phyloP scores from a whole-genome alignment of 1,284 basidiomycete species.

The Cystobasidium pallidum region DNA sequence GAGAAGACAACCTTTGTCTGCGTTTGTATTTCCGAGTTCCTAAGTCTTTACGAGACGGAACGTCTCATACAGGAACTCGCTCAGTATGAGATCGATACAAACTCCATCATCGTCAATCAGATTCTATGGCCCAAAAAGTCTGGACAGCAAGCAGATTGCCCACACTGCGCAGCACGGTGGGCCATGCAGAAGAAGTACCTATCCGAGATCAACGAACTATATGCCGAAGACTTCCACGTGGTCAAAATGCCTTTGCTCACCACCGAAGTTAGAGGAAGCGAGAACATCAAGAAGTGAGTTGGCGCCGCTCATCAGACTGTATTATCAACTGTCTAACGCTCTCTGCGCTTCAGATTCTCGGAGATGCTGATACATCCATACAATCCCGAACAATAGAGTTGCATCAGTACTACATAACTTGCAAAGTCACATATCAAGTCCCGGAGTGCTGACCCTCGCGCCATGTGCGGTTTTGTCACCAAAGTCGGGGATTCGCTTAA shows the following conservation, averaged over 20 bases:
- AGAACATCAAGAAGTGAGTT: constrained; percentile 46
- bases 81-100: constrained; percentile 95
- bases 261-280: constrained; percentile 76
- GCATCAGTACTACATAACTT: too few species aligned
- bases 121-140: constrained; percentile 89
- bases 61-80: constrained; percentile 95
- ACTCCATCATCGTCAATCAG: constrained; percentile 98
- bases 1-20: constrained; percentile 93
- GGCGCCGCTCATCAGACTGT: neutral
- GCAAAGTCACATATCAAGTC: too few species aligned
- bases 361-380: constrained; percentile 43
- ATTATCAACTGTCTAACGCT: neutral
- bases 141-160: constrained; percentile 74
- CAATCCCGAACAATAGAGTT: neutral
- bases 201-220: constrained; percentile 88
- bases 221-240: constrained; percentile 97
- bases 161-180: constrained; percentile 90
- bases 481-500: too few species aligned
- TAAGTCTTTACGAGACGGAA: constrained; percentile 86
- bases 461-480: too few species aligned
- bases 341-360: constrained; percentile 29
- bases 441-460: too few species aligned
- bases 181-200: constrained; percentile 99
- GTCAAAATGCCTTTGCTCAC: constrained; percentile 88
- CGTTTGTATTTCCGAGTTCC: constrained; percentile 97